phyloP scores from a whole-genome alignment of 2,329 filamentous ascomycete genomes.

The Curvularia hawaiiensis region DNA sequence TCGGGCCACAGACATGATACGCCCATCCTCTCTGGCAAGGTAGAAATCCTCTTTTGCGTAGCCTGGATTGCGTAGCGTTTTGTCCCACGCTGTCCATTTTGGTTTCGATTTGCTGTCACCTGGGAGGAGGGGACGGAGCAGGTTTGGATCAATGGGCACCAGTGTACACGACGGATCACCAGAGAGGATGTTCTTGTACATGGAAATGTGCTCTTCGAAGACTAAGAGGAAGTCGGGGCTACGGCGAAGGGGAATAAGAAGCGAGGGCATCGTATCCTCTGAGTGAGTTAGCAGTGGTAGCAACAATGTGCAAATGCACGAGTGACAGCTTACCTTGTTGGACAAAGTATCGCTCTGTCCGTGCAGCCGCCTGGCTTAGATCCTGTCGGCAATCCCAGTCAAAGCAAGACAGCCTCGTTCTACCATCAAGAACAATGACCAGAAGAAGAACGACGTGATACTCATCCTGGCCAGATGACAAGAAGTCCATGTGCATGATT shows the following conservation, averaged over 20 bases:
- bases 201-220: conserved; percentile 43
- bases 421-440: conserved; percentile 53
- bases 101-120: conserved; percentile 51
- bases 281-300: conserved; percentile 14
- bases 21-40: conserved; percentile 85
- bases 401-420: conserved; percentile 56
- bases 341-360: conserved; percentile 35
- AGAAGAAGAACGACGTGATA: conserved; percentile 77
- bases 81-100: conserved; percentile 84
- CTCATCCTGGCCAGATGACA: conserved; percentile 72
- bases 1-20: conserved; percentile 74
- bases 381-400: conserved; percentile 58
- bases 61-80: conserved; percentile 67
- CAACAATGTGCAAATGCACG: not conserved
- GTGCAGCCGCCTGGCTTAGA: conserved; percentile 31
- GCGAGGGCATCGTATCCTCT: conserved; percentile 45
- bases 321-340: conserved; percentile 32
- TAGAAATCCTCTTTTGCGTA: conserved; percentile 78
- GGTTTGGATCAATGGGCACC: conserved; percentile 30
- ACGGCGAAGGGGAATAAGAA: conserved; percentile 50
- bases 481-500: conserved; percentile 87
- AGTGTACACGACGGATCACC: conserved; percentile 38
- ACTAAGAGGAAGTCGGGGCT: conserved; percentile 51
- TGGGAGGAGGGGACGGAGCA: conserved; percentile 53
- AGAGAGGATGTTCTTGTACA: conserved; percentile 49